Percentiles rank a stretch among this genome's conserved stretches.
Evolutionary conservation across 2,329 filamentous ascomycete genomes (phyloP).

Genomic region (Epichloe festucae): DNA sequence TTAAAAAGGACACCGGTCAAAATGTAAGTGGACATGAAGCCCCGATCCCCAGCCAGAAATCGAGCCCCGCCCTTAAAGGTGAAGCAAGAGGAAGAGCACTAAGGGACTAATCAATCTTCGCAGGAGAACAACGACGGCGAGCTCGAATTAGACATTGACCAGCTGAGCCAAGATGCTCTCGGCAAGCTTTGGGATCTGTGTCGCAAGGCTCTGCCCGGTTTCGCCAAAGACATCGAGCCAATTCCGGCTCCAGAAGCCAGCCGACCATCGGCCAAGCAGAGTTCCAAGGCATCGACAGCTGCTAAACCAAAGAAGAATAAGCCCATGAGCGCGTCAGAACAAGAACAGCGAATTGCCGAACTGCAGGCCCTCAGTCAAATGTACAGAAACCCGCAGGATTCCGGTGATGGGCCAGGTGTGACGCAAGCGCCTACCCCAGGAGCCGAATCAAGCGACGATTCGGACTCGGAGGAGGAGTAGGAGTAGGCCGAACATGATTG

Average conservation of each 20-base stretch:
- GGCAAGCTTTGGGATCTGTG: conserved; percentile 36
- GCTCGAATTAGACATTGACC: conserved; percentile 46
- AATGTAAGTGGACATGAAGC: conserved; percentile 39
- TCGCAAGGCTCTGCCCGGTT: conserved; percentile 28
- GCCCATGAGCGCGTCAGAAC: conserved; percentile 59
- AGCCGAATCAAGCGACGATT: conserved; percentile 29
- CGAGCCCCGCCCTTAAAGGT: too few species aligned
- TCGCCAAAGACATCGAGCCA: conserved; percentile 22
- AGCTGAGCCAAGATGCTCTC: conserved; percentile 41
- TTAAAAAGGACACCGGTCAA: conserved; percentile 71
- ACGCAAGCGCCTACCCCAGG: conserved; percentile 16
- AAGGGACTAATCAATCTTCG: conserved; percentile 2
- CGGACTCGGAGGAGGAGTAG: conserved; percentile 35
- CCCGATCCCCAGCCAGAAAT: too few species aligned
- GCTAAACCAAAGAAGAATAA: conserved; percentile 59
- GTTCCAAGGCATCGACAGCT: conserved; percentile 5
- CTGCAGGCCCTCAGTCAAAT: conserved; percentile 40
- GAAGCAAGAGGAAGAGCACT: background rate
- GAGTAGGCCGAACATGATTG: background rate
- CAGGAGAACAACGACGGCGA: conserved; percentile 48
- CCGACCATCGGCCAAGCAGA: conserved; percentile 18
- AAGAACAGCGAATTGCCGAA: conserved; percentile 50
- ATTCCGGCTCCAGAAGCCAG: conserved; percentile 18
- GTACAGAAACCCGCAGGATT: conserved; percentile 23
- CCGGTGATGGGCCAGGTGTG: conserved; percentile 14